A percentile compares a stretch with the other conserved stretches of the same genome.
phyloP scores from a whole-genome alignment of 495 filamentous ascomycete genomes.

The Hypomontagnella monticulosa region DNA sequence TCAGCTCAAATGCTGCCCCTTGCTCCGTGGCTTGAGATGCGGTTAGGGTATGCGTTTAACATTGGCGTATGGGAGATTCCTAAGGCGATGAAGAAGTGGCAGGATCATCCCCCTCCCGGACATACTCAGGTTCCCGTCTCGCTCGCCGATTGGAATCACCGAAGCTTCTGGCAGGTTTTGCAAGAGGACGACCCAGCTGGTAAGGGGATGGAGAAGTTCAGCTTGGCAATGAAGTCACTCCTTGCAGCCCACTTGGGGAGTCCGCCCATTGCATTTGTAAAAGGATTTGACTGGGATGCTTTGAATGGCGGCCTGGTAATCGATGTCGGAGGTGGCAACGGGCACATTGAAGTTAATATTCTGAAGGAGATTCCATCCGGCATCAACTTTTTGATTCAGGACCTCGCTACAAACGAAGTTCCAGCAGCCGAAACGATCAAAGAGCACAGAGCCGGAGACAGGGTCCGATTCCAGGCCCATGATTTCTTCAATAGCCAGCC shows the following conservation, averaged over 20 bases:
- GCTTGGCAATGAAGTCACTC: constrained; percentile 13
- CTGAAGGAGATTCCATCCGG: constrained; percentile 5
- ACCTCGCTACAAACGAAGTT: constrained; percentile 1
- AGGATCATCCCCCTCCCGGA: constrained; percentile 2
- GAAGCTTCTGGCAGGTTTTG: constrained; percentile 2
- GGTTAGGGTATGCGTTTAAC: not conserved
- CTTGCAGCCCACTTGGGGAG: not conserved
- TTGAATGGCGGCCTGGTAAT: constrained; percentile 4
- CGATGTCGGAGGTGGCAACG: constrained; percentile 13
- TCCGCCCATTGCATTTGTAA: not conserved
- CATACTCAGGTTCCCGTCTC: constrained; percentile 8
- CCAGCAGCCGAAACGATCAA: constrained; percentile 2
- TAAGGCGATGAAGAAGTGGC: constrained; percentile 2
- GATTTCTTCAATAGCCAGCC: constrained; percentile 11
- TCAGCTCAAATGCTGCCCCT: constrained; percentile 4
- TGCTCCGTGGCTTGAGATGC: constrained; percentile 1
- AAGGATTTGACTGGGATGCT: constrained; percentile 6
- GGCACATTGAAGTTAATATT: constrained; percentile 9
- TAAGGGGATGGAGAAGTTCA: constrained; percentile 19
- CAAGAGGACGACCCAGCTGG: constrained; percentile 1
- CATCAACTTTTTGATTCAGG: constrained; percentile 12
- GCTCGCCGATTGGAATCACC: not conserved
- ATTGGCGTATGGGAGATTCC: constrained; percentile 9
- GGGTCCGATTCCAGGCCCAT: constrained; percentile 8
- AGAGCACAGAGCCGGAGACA: not conserved